Evolutionary conservation across 176 grass and related monocot species (phyloP).

Genomic region (Zea luxurians): DNA sequence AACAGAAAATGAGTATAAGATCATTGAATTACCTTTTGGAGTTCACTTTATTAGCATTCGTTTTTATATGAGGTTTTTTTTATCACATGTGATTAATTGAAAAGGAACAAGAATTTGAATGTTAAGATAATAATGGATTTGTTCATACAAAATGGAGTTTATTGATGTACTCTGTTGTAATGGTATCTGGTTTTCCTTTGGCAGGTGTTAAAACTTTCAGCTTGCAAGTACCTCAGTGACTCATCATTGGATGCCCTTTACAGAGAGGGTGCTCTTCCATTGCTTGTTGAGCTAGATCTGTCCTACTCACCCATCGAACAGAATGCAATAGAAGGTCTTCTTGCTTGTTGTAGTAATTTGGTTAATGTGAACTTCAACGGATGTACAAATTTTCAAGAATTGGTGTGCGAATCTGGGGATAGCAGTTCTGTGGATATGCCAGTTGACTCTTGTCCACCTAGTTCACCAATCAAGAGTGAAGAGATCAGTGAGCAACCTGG

Average conservation of each 20-base stretch:
- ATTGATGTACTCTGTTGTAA: conserved; percentile 22
- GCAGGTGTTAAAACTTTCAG: conserved; percentile 89
- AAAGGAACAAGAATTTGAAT: neutral
- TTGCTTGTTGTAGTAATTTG: conserved; percentile 76
- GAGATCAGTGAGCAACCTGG: conserved; percentile 39
- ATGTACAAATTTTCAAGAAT: conserved; percentile 77
- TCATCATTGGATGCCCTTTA: conserved; percentile 86
- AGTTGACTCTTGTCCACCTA: conserved; percentile 43
- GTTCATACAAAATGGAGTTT: neutral
- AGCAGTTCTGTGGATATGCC: conserved; percentile 44
- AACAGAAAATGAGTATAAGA: neutral
- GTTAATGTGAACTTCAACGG: conserved; percentile 92
- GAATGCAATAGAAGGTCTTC: conserved; percentile 66
- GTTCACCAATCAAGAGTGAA: conserved; percentile 37
- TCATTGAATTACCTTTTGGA: no score
- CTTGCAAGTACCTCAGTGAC: conserved; percentile 88
- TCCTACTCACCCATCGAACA: conserved; percentile 95
- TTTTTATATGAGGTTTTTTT: conserved; percentile 4
- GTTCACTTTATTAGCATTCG: neutral
- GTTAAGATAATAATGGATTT: neutral
- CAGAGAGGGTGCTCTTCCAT: conserved; percentile 67
- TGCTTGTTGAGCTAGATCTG: conserved; percentile 86
- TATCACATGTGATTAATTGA: conserved; percentile 8
- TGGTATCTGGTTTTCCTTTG: neutral
- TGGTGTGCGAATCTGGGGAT: conserved; percentile 65